Conservation (phyloP, 2,329 filamentous ascomycete genomes). For the Colletotrichum cuscutae region DNA sequence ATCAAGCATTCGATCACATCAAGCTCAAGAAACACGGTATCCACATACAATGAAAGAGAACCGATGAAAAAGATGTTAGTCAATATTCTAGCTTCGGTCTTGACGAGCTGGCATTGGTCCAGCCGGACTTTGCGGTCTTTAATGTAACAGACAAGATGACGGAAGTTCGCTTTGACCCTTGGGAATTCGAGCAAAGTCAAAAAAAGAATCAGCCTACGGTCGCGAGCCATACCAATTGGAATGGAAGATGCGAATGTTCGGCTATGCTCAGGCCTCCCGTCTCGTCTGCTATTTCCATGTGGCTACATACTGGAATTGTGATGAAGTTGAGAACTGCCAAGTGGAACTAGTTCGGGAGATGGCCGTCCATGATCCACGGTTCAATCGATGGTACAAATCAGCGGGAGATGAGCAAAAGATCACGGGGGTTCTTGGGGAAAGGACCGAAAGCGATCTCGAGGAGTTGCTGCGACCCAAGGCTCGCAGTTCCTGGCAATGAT, state of each 20-base stretch:
- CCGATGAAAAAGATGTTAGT: not conserved
- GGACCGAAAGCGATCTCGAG: not conserved
- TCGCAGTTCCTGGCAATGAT: constrained; percentile 2
- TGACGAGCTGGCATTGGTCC: not conserved
- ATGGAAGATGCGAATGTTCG: not conserved
- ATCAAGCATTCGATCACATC: not conserved
- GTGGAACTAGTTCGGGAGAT: not conserved
- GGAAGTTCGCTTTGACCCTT: not conserved
- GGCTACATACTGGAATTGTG: not conserved
- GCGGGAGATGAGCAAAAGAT: not conserved
- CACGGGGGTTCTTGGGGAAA: not conserved
- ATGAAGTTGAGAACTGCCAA: not conserved
- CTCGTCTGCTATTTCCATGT: not conserved
- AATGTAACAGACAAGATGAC: not conserved
- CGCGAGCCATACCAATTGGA: not conserved
- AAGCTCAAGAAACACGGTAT: not conserved
- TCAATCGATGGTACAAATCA: not conserved
- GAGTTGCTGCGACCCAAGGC: not conserved
- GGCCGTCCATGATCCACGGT: not conserved
- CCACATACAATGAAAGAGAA: not conserved
- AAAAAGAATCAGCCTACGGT: not conserved
- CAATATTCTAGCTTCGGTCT: not conserved
- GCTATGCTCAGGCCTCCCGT: not conserved
- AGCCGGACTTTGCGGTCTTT: not conserved
- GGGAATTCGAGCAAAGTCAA: not conserved